These are phyloP conservation scores for Drosera spatulata DNA, from an alignment of 179 eudicot species.

Conservation along the genomic window DNA sequence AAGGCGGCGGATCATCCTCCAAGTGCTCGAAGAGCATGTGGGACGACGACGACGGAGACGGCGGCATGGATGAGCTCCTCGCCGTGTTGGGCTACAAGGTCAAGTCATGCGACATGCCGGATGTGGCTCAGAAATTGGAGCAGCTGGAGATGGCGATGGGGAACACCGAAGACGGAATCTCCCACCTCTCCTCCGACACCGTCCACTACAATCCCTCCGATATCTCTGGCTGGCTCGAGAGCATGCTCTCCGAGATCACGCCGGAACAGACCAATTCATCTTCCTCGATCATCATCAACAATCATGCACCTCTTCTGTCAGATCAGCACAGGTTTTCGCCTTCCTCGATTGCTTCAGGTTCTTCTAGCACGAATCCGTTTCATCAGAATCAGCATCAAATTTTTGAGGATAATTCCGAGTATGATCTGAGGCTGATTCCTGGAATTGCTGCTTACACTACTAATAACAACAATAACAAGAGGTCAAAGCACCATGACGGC, in stretches of 20 bases:
- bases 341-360: too few relatives aligned
- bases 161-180: slow-evolving; percentile 40
- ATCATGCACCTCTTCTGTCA: background rate
- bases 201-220: slow-evolving; percentile 87
- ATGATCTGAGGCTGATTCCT: slow-evolving; percentile 73
- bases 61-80: slow-evolving; percentile 64
- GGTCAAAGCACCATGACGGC: slow-evolving; percentile 12
- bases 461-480: slow-evolving; percentile 11
- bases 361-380: background rate
- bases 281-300: background rate
- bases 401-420: slow-evolving; percentile 32
- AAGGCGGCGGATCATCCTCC: too few relatives aligned
- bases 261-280: background rate
- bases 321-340: too few relatives aligned
- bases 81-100: slow-evolving; percentile 86
- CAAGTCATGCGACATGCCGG: slow-evolving; percentile 60
- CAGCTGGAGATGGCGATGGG: slow-evolving; percentile 65
- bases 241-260: slow-evolving; percentile 58
- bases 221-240: slow-evolving; percentile 65
- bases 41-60: slow-evolving; percentile 29
- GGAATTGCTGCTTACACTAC: slow-evolving; percentile 22
- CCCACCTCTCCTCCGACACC: slow-evolving; percentile 37
- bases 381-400: background rate
- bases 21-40: slow-evolving; percentile 17
- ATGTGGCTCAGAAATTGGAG: slow-evolving; percentile 66